phyloP scores from a whole-genome alignment of 2,329 filamentous ascomycete genomes.

The Neocucurbitaria cava region DNA sequence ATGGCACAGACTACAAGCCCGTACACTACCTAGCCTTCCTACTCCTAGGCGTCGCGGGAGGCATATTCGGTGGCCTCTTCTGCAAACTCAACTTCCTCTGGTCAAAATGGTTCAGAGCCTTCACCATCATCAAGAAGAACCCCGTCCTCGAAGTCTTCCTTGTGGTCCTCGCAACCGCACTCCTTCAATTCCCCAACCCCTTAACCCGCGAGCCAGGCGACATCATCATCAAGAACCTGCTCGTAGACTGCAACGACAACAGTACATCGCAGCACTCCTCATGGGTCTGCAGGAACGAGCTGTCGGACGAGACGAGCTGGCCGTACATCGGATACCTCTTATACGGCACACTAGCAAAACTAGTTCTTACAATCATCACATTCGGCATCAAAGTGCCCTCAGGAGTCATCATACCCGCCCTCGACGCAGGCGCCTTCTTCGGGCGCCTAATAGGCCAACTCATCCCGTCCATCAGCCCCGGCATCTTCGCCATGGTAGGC shows the following conservation, averaged over 20 bases:
- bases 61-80: conserved; percentile 65
- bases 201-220: conserved; percentile 64
- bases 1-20: conserved; percentile 62
- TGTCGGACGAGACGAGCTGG: conserved; percentile 31
- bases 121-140: conserved; percentile 60
- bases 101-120: conserved; percentile 62
- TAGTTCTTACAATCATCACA: conserved; percentile 64
- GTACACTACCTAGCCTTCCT: conserved; percentile 65
- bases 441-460: conserved; percentile 61
- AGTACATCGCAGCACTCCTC: conserved; percentile 45
- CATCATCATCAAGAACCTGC: conserved; percentile 62
- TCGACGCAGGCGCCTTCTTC: conserved; percentile 65
- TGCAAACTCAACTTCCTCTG: conserved; percentile 65
- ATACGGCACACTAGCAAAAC: conserved; percentile 62
- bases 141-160: conserved; percentile 64
- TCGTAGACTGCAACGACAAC: conserved; percentile 60
- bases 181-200: conserved; percentile 65
- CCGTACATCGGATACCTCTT: conserved; percentile 60
- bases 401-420: conserved; percentile 66
- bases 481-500: conserved; percentile 68
- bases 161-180: conserved; percentile 60
- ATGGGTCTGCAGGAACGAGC: conserved; percentile 62
- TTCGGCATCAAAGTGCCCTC: conserved; percentile 67
- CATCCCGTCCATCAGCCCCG: conserved; percentile 56
- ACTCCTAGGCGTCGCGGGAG: conserved; percentile 63